These are phyloP conservation scores for Talaromyces sp. DNA, from an alignment of 2,329 filamentous ascomycete species.

Conservation along the genomic window DNA sequence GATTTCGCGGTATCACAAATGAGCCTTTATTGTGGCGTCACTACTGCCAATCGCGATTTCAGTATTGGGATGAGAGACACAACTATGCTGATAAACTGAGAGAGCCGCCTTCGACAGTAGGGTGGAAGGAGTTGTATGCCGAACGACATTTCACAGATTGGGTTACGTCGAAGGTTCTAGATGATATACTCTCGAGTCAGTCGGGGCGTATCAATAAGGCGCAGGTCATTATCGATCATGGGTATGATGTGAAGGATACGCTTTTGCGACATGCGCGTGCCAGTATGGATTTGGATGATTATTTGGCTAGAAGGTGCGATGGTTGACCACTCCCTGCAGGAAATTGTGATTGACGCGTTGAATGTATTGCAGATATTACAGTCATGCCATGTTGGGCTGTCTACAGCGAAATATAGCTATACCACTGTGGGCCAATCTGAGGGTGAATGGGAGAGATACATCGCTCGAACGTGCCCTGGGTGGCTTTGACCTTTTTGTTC, in stretches of 20 bases:
- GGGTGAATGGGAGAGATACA: constrained; percentile 46
- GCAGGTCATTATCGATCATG: constrained; percentile 65
- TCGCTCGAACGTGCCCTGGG: constrained; percentile 71
- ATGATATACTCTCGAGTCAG: constrained; percentile 68
- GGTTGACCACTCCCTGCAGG: neutral
- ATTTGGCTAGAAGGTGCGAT: constrained; percentile 64
- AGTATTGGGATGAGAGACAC: constrained; percentile 70
- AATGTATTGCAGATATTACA: constrained; percentile 61
- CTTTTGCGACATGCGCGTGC: constrained; percentile 64
- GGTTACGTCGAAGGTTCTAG: constrained; percentile 54
- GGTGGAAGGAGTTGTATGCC: constrained; percentile 72
- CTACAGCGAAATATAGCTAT: constrained; percentile 79
- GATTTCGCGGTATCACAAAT: constrained; percentile 63
- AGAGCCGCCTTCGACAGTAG: constrained; percentile 52
- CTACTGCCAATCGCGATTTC: constrained; percentile 67
- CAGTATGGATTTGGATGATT: constrained; percentile 63
- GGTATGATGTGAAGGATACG: constrained; percentile 86
- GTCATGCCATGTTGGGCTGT: constrained; percentile 68
- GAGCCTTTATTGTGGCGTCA: constrained; percentile 76
- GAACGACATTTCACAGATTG: constrained; percentile 54
- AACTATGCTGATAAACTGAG: constrained; percentile 56
- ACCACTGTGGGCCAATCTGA: constrained; percentile 66
- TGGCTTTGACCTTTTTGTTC: constrained; percentile 85
- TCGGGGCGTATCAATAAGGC: constrained; percentile 66
- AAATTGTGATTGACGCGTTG: neutral